Percentiles rank a stretch among this genome's conserved stretches.
Conservation (phyloP, 257 asterid species). For the Fraxinus excelsior region DNA sequence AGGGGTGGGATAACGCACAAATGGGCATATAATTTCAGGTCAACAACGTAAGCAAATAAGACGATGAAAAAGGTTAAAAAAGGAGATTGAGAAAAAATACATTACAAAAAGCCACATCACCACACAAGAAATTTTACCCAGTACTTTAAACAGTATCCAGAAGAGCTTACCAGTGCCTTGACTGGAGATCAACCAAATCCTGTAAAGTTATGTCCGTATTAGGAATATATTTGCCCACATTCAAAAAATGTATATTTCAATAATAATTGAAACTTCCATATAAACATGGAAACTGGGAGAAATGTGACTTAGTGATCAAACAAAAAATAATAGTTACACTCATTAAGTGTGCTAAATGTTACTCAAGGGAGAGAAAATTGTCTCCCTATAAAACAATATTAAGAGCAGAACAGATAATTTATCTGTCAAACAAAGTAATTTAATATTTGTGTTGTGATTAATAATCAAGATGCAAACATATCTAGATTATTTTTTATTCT, state of each 20-base stretch:
- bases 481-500: neutral
- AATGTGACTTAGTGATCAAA: constrained; percentile 9
- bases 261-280: neutral
- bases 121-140: constrained; percentile 9
- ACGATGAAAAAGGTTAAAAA: constrained; percentile 5
- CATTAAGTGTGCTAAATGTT: constrained; percentile 21
- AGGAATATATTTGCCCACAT: constrained; percentile 18
- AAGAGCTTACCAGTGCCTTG: constrained; percentile 40
- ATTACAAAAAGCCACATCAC: neutral
- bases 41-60: neutral
- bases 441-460: neutral
- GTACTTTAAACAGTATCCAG: constrained; percentile 3
- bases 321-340: constrained; percentile 3
- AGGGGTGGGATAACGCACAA: constrained; percentile 5
- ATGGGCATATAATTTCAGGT: neutral
- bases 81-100: constrained; percentile 16
- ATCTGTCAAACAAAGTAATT: neutral
- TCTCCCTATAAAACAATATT: neutral
- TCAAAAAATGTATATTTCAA: constrained; percentile 9
- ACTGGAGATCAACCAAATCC: constrained; percentile 46
- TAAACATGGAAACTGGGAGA: neutral
- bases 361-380: constrained; percentile 11
- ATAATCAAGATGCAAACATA: neutral
- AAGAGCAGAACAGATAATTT: neutral
- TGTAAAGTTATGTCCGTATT: constrained; percentile 32